Percentiles rank a stretch among this genome's conserved stretches.
phyloP scores from a whole-genome alignment of 1,284 basidiomycete species.

The Malassezia pachydermatis region DNA sequence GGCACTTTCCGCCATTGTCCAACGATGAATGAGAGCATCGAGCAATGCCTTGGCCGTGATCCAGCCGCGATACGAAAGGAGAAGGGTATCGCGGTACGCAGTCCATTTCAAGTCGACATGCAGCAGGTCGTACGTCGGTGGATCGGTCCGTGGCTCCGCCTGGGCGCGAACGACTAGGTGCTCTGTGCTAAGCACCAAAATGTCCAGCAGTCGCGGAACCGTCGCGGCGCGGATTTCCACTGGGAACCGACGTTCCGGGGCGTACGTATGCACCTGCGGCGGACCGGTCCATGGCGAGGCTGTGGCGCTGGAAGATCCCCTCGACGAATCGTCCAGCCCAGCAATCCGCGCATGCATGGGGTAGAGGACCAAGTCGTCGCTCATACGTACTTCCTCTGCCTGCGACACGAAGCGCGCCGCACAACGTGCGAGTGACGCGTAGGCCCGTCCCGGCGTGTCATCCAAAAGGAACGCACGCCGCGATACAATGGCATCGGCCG shows the following conservation, averaged over 20 bases:
- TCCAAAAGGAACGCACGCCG: background rate
- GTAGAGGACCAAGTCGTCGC: conserved; percentile 4
- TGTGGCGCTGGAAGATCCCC: background rate
- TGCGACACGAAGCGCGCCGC: background rate
- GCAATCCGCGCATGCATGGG: background rate
- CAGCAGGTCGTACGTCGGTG: conserved; percentile 18
- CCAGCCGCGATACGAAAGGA: conserved; percentile 34
- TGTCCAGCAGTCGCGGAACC: conserved; percentile 33
- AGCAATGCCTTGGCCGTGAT: conserved; percentile 34
- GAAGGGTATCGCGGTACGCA: conserved; percentile 30
- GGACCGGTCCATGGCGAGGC: background rate
- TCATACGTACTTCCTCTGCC: background rate
- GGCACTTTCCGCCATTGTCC: conserved; percentile 34
- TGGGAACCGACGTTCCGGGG: background rate
- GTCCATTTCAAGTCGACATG: conserved; percentile 32
- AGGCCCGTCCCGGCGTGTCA: background rate
- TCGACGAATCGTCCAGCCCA: background rate
- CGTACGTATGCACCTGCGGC: background rate
- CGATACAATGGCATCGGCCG: background rate
- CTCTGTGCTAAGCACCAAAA: conserved; percentile 41
- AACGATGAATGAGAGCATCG: conserved; percentile 39
- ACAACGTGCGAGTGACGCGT: background rate
- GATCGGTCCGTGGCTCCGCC: conserved; percentile 8
- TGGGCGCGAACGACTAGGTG: conserved; percentile 25
- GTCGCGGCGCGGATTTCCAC: conserved; percentile 24